These are phyloP conservation scores for Verticillium isaacii DNA, from an alignment of 2,329 filamentous ascomycete genomes.

Conservation along the genomic window DNA sequence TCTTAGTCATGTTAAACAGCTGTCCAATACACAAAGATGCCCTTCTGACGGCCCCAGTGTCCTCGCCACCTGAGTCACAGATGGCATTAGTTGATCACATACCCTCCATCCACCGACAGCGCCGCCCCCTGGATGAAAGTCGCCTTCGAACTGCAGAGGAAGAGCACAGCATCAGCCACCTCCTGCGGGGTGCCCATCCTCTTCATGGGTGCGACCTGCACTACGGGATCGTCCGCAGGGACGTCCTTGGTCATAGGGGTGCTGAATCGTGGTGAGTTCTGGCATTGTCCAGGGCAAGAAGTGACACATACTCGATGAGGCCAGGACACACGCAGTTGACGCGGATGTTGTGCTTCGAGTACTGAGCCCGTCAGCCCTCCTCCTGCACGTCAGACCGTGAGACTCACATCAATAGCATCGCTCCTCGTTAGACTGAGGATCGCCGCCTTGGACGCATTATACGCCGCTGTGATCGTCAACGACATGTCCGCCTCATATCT, in stretches of 20 bases:
- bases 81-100: slow-evolving; percentile 15
- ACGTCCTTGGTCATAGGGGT: slow-evolving; percentile 37
- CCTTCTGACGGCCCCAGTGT: too few species aligned
- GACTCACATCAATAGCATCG: slow-evolving; percentile 40
- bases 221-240: slow-evolving; percentile 23
- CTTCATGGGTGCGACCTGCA: slow-evolving; percentile 29
- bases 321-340: slow-evolving; percentile 42
- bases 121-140: slow-evolving; percentile 39
- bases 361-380: slow-evolving; percentile 20
- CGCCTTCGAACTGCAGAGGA: slow-evolving; percentile 37
- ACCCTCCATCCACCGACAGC: slow-evolving; percentile 39
- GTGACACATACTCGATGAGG: slow-evolving; percentile 29
- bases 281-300: too few species aligned
- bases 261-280: slow-evolving; percentile 6
- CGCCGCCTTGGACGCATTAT: slow-evolving; percentile 40
- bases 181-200: slow-evolving; percentile 38
- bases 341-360: slow-evolving; percentile 37
- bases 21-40: too few species aligned
- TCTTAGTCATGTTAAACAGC: too few species aligned
- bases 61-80: too few species aligned
- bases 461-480: slow-evolving; percentile 26
- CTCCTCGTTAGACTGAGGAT: slow-evolving; percentile 39
- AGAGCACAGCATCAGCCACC: slow-evolving; percentile 39
- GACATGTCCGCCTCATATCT: background rate
- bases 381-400: background rate